Evolutionary conservation across 768 basidiomycete species (phyloP).

Genomic region (Mycena galopus): DNA sequence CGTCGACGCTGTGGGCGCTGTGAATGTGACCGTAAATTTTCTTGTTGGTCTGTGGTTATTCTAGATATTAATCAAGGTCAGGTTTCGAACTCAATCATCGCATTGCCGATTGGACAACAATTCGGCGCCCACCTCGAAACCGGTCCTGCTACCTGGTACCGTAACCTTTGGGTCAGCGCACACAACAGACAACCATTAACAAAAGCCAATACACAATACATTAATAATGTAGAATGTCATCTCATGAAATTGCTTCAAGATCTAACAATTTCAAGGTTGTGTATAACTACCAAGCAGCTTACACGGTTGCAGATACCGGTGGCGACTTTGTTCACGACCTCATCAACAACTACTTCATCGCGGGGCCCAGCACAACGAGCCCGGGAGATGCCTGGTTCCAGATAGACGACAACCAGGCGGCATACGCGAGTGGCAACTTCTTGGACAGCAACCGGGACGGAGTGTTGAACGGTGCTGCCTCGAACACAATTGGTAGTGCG

Average conservation of each 20-base stretch:
- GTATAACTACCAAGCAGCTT: conserved; percentile 41
- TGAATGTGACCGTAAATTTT: conserved; percentile 40
- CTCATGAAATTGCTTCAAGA: neutral
- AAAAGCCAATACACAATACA: conserved; percentile 40
- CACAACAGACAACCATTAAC: conserved; percentile 42
- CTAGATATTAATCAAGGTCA: too few relatives aligned
- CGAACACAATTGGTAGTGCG: conserved; percentile 38
- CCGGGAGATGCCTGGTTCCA: conserved; percentile 40
- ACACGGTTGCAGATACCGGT: conserved; percentile 39
- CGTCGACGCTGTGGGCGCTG: conserved; percentile 39
- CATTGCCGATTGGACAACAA: conserved; percentile 30
- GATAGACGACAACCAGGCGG: conserved; percentile 41
- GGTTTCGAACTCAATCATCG: too few relatives aligned
- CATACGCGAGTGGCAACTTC: conserved; percentile 38
- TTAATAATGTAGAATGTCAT: conserved; percentile 34
- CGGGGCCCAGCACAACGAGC: conserved; percentile 39
- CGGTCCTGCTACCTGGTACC: conserved; percentile 41
- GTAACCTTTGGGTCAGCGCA: conserved; percentile 41
- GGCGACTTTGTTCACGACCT: conserved; percentile 40
- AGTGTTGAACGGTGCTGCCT: conserved; percentile 38
- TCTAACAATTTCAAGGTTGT: conserved; percentile 28
- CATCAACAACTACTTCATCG: conserved; percentile 41
- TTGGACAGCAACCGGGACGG: conserved; percentile 40
- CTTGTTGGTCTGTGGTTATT: conserved; percentile 40
- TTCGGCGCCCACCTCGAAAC: conserved; percentile 42